These are phyloP conservation scores for Ceratobasidium papillatum DNA, from an alignment of 1,284 basidiomycete species.

Conservation along the genomic window DNA sequence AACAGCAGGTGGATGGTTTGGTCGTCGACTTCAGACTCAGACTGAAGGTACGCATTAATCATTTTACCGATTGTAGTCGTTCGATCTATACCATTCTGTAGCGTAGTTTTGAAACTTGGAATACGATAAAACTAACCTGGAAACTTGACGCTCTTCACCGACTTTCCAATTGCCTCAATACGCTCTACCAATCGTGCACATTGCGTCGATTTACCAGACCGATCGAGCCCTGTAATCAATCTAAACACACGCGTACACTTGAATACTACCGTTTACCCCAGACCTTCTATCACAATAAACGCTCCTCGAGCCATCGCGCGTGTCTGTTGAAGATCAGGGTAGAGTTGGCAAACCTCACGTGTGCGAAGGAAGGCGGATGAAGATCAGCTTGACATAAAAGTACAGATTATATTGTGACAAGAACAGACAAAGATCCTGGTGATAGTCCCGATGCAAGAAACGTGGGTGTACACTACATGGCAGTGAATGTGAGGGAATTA, in stretches of 20 bases:
- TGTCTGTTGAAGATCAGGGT: constrained; percentile 31
- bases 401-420: constrained; percentile 24
- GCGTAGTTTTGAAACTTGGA: not conserved
- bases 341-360: constrained; percentile 10
- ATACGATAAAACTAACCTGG: constrained; percentile 67
- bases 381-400: constrained; percentile 28
- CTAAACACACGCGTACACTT: not conserved
- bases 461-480: not conserved
- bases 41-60: constrained; percentile 92
- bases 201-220: constrained; percentile 92
- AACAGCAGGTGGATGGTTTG: constrained; percentile 94
- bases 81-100: constrained; percentile 67
- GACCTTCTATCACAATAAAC: constrained; percentile 88
- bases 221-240: constrained; percentile 69
- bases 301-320: constrained; percentile 63
- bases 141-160: constrained; percentile 76
- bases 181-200: constrained; percentile 66
- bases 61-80: constrained; percentile 91
- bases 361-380: not conserved
- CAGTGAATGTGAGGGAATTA: not conserved
- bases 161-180: constrained; percentile 53
- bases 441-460: not conserved
- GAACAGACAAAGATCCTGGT: not conserved
- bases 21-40: constrained; percentile 87
- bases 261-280: not conserved